Evolutionary conservation across 352 stramenopile species (phyloP).

Genomic region (Pythium volutum): DNA sequence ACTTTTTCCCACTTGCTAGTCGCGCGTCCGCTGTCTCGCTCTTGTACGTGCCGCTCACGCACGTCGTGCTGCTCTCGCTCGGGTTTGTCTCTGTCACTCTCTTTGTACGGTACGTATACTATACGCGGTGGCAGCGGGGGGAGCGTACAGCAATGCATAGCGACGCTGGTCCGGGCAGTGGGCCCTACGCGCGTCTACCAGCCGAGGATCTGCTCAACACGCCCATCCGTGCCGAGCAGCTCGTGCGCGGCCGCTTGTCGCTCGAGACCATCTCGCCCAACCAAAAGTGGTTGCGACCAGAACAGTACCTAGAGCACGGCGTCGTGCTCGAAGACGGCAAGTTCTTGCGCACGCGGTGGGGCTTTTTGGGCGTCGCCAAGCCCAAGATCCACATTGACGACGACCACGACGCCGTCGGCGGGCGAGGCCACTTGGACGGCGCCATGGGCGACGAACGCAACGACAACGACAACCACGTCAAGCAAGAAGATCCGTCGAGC

Average conservation of each 20-base stretch:
- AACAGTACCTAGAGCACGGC: constrained; percentile 29
- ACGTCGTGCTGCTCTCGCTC: constrained; percentile 15
- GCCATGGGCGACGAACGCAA: background rate
- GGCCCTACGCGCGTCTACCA: constrained; percentile 19
- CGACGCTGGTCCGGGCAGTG: background rate
- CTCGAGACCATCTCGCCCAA: constrained; percentile 21
- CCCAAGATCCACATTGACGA: constrained; percentile 31
- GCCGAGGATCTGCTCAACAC: constrained; percentile 29
- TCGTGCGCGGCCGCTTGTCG: constrained; percentile 26
- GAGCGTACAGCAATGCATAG: constrained; percentile 1
- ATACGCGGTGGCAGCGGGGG: background rate
- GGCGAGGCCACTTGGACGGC: constrained; percentile 11
- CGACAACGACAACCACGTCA: constrained; percentile 4
- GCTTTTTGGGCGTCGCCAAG: constrained; percentile 47
- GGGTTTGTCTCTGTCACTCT: background rate
- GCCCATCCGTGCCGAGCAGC: constrained; percentile 29
- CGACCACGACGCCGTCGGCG: constrained; percentile 21
- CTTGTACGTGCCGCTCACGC: constrained; percentile 14
- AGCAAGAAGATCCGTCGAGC: background rate
- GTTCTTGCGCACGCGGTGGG: constrained; percentile 35
- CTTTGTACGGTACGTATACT: constrained; percentile 9
- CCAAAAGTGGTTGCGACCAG: constrained; percentile 24
- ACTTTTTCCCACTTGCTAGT: constrained; percentile 22
- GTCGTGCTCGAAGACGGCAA: constrained; percentile 22
- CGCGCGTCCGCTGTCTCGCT: constrained; percentile 14